A percentile compares a stretch with the other conserved stretches of the same genome.
These are phyloP conservation scores for Cutaneotrichosporon arboriforme DNA, from an alignment of 1,284 basidiomycete species.

Conservation along the genomic window DNA sequence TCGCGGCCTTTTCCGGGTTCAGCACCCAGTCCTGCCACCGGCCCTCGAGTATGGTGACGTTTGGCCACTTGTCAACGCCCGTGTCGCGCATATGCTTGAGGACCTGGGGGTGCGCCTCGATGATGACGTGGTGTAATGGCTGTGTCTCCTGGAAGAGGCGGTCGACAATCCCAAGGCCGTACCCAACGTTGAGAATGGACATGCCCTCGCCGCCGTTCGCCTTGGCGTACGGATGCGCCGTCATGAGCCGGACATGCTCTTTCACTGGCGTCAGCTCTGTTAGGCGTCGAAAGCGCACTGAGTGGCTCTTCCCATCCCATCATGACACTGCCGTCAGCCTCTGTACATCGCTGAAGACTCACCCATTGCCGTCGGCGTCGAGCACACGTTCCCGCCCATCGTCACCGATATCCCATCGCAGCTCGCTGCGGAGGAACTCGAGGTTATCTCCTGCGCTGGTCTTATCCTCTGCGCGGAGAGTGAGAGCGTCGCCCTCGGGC, in stretches of 20 bases:
- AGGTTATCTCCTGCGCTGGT: constrained; percentile 70
- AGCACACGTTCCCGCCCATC: constrained; percentile 64
- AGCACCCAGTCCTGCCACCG: constrained; percentile 81
- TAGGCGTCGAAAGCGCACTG: constrained; percentile 51
- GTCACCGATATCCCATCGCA: constrained; percentile 67
- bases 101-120: constrained; percentile 93
- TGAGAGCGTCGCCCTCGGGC: constrained; percentile 17
- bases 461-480: constrained; percentile 52
- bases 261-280: constrained; percentile 46
- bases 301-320: constrained; percentile 90
- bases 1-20: constrained; percentile 45
- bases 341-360: constrained; percentile 51
- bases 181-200: constrained; percentile 82
- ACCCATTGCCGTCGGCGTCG: constrained; percentile 59
- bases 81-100: constrained; percentile 66
- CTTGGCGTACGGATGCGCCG: constrained; percentile 52
- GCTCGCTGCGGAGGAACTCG: constrained; percentile 65
- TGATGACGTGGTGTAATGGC: constrained; percentile 72
- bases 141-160: constrained; percentile 61
- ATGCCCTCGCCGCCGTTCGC: constrained; percentile 51
- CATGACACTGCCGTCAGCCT: constrained; percentile 59
- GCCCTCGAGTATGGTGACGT: constrained; percentile 78
- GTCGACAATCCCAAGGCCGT: constrained; percentile 92
- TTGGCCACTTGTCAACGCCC: constrained; percentile 70
- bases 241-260: constrained; percentile 54